Base-by-base conservation (phyloP, 2,329 filamentous ascomycete genomes). In the Knufia fluminis region DNA sequence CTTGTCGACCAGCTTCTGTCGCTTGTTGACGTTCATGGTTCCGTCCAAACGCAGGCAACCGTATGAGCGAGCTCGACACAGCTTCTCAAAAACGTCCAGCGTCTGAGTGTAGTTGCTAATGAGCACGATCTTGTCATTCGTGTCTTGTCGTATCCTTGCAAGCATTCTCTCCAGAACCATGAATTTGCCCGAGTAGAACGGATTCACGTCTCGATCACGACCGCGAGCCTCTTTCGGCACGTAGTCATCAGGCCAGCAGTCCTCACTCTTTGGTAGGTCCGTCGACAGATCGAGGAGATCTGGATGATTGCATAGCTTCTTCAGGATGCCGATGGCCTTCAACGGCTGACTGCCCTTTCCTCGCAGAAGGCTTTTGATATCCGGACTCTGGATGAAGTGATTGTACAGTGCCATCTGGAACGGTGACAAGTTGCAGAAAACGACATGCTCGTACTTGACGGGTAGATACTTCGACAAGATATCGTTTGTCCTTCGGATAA, bases 61-160 rank as follows among this genome's bases (percentile, higher is more conserved):
- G 61, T 98, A 98, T 2, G 76, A 78, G 14, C 89, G 85, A 50
- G 80, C 78, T 36, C 91, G 86, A 64, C 92, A 98, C 7, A 98
- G 77, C 54, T 82, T 83, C 59, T 95, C 90, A 62, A 98, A 97
- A 2, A 98, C 76, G 66, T 98, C 92, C 3, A 98, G 77, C 0
- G 92, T 98, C 60, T 92, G 86, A 0, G 92, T 98, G 68, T 97
- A 98, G 64, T 98, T 98, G 67, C 88, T 95, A 67, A 98, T 98
- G 50, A 98, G 79, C 10, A 98, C 92, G 61, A 98, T 98, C 68
- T 98, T 98, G 76, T 98, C 92, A 61, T 95, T 96, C 0, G 92
- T 97, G 61, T 97, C 91, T 60, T 90, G 83, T 14, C 88, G 86
- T 59, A 98, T 98, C 23, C 91, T 85, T 28, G 90, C 88, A 44